Evolutionary conservation across 345 rosid species (phyloP).

Genomic region (Pistacia atlantica): DNA sequence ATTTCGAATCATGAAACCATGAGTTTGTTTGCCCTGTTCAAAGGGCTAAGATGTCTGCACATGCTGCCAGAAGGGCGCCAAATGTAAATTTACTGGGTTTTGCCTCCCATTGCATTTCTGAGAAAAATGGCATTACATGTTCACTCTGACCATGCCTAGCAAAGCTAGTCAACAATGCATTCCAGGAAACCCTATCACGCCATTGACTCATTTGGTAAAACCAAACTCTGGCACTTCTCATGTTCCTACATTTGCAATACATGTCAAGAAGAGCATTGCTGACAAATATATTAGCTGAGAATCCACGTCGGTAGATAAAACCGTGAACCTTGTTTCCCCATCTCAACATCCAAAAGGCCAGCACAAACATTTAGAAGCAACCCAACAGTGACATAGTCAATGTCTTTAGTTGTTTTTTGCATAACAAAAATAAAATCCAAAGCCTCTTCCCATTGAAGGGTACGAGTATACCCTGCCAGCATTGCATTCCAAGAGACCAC

Average conservation of each 20-base stretch:
- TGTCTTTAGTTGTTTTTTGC: conserved; percentile 43
- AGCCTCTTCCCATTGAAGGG: conserved; percentile 66
- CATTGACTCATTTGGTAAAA: conserved; percentile 67
- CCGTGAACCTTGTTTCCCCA: conserved; percentile 85
- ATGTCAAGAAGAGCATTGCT: conserved; percentile 76
- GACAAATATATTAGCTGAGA: conserved; percentile 47
- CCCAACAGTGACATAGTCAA: conserved; percentile 66
- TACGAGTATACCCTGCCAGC: conserved; percentile 70
- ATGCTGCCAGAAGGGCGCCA: conserved; percentile 69
- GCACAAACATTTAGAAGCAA: conserved; percentile 64
- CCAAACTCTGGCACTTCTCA: conserved; percentile 52
- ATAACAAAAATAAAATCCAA: conserved; percentile 49
- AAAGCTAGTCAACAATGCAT: conserved; percentile 67
- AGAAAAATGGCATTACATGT: conserved; percentile 57
- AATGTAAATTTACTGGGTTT: conserved; percentile 64
- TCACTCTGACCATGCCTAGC: conserved; percentile 63
- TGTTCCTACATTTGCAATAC: conserved; percentile 66
- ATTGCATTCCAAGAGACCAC: conserved; percentile 82
- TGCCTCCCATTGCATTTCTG: conserved; percentile 67
- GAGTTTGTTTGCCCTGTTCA: conserved; percentile 66
- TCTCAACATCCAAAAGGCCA: conserved; percentile 68
- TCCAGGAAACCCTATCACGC: conserved; percentile 80
- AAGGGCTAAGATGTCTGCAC: conserved; percentile 68
- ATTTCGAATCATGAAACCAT: conserved; percentile 70
- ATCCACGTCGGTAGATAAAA: conserved; percentile 59